phyloP scores from a whole-genome alignment of 2,329 filamentous ascomycete species.

The Pseudogymnoascus sp. region DNA sequence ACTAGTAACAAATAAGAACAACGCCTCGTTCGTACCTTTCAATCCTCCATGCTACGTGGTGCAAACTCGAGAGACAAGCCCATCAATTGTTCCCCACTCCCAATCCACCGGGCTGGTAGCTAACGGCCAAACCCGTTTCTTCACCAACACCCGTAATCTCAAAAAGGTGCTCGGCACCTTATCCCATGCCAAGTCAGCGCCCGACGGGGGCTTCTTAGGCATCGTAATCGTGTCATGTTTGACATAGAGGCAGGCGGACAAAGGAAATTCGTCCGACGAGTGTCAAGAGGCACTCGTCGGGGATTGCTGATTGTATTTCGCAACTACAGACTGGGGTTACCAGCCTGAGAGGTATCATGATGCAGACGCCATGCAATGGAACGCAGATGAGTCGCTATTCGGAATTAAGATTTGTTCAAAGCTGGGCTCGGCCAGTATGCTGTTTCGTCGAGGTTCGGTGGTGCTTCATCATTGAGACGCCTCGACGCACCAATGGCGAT shows the following conservation, averaged over 20 bases:
- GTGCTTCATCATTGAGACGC: constrained; percentile 35
- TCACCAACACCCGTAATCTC: neutral
- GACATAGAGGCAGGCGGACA: constrained; percentile 6
- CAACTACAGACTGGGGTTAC: constrained; percentile 26
- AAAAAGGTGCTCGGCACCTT: neutral
- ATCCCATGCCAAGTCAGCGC: neutral
- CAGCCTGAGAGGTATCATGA: constrained; percentile 34
- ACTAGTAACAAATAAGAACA: constrained; percentile 8
- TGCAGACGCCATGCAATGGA: constrained; percentile 27
- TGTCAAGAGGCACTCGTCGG: constrained; percentile 21
- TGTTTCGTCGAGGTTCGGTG: neutral
- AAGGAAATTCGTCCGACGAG: constrained; percentile 6
- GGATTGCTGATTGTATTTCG: constrained; percentile 6
- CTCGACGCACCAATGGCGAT: constrained; percentile 93
- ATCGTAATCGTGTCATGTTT: constrained; percentile 1
- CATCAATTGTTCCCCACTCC: neutral
- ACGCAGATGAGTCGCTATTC: constrained; percentile 8
- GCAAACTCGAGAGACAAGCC: neutral
- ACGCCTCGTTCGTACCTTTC: neutral
- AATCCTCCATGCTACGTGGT: neutral
- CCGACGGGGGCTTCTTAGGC: neutral
- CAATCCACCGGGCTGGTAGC: neutral
- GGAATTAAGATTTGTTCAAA: constrained; percentile 8
- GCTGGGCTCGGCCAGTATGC: constrained; percentile 5
- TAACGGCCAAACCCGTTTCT: neutral